Evolutionary conservation across 2,329 filamentous ascomycete species (phyloP), one percentile per base, ranked within the genome.

Genomic region (Colletotrichum agaves): DNA sequence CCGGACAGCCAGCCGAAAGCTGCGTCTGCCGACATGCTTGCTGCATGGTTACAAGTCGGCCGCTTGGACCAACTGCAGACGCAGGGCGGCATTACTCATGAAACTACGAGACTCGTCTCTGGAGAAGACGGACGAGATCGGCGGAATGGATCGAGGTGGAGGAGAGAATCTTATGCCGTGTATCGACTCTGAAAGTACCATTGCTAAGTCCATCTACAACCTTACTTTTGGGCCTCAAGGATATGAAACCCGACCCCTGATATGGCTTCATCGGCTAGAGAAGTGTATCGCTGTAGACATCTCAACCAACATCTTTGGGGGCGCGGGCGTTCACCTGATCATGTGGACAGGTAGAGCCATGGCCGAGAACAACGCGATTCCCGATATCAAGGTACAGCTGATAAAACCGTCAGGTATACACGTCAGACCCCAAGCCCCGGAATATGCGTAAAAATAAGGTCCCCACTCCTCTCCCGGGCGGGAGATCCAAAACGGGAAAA

Each of bases 361-460:
- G 37, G 37, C 6, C 12, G 15, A 43, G 41, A 15, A 43, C 12
- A 19, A 15, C 41, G 11, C 2, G 27, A n/a, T 13, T 6, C 49
- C 31, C 49, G 23, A 27, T 17, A 37, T 6, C 7, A 27, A 27
- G 23, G 6, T 27, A 27, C 27, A 2, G 27, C 6, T 8, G 8
- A 35, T 31, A 53, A 39, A 53, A 53, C 35, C 50, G 39, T n/a
- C 33, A 53, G 23, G 15, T 39, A 23, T 39, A 53, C 33, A 35
- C 39, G 50, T 19, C 33, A 33, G 12, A 53, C n/a, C 31, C 15
- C 17, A 39, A 35, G 33, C 31, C 31, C 17, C 27, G n/a, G 33
- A 35, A 35, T 53, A 53, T 35, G 50, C 50, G 50, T 53, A 53
- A 53, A 53, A 37, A 37, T 53, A 53, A 53, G 50, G 33, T 53